These are phyloP conservation scores for Fraxinus nigra DNA, from an alignment of 305 asterid species.

Conservation along the genomic window DNA sequence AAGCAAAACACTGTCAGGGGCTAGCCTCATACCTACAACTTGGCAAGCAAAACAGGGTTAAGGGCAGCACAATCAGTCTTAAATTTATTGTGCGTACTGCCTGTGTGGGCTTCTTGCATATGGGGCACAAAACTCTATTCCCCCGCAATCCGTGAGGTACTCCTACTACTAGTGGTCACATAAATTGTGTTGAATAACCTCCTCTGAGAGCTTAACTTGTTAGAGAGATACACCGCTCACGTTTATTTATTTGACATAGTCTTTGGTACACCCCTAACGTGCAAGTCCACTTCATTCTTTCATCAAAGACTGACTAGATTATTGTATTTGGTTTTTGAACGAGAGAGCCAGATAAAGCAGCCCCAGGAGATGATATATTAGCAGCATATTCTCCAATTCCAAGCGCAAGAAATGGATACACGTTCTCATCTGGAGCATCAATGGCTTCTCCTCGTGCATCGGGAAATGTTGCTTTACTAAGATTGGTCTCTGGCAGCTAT, in stretches of 20 bases:
- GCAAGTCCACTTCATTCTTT: neutral
- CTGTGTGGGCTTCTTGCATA: neutral
- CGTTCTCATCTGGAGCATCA: constrained; percentile 16
- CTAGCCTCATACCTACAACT: no score
- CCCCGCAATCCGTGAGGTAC: no score
- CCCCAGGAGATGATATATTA: constrained; percentile 35
- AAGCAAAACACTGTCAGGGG: neutral
- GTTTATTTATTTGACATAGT: neutral
- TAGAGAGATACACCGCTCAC: neutral
- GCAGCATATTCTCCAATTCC: constrained; percentile 16
- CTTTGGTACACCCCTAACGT: neutral
- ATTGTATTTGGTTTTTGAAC: neutral
- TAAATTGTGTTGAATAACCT: neutral
- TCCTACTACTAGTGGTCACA: neutral
- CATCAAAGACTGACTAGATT: neutral
- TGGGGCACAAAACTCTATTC: no score
- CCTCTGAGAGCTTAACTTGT: neutral
- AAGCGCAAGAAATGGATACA: neutral
- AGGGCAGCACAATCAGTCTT: neutral
- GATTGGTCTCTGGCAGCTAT: constrained; percentile 59
- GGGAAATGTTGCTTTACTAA: neutral
- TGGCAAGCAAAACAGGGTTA: no score
- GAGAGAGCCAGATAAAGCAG: constrained; percentile 27
- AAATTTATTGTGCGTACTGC: neutral
- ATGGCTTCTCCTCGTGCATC: constrained; percentile 24